These are phyloP conservation scores for Aspergillus flavus DNA, from an alignment of 2,329 filamentous ascomycete species.

Conservation along the genomic window DNA sequence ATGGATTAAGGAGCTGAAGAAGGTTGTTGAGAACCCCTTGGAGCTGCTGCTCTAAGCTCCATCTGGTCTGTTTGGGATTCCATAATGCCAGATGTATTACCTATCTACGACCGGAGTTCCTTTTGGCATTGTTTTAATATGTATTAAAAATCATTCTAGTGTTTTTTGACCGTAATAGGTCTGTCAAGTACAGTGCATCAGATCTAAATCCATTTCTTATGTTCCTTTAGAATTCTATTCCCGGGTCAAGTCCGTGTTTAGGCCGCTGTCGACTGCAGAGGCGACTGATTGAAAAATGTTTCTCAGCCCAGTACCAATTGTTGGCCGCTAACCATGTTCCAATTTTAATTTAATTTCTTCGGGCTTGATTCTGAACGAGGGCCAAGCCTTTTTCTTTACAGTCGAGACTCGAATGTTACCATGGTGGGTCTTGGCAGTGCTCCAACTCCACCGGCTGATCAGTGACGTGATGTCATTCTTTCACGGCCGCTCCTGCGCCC, in stretches of 20 bases:
- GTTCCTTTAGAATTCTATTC: constrained; percentile 3
- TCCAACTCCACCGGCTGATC: constrained; percentile 23
- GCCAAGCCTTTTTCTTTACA: not conserved
- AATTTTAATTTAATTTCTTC: not conserved
- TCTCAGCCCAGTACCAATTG: too few relatives aligned
- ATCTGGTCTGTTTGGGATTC: constrained; percentile 9
- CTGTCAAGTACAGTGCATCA: constrained; percentile 34
- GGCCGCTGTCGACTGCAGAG: not conserved
- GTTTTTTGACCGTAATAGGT: constrained; percentile 28
- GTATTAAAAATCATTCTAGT: constrained; percentile 38
- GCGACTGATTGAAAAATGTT: not conserved
- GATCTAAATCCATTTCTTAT: constrained; percentile 31
- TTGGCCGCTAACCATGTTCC: not conserved
- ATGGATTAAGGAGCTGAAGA: constrained; percentile 97
- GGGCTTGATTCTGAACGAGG: not conserved
- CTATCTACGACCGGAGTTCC: constrained; percentile 22
- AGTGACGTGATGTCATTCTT: constrained; percentile 39
- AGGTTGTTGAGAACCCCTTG: constrained; percentile 94
- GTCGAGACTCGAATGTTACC: not conserved
- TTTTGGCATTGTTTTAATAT: constrained; percentile 33
- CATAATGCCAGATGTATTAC: constrained; percentile 18
- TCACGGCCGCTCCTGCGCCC: constrained; percentile 16
- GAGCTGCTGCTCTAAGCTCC: constrained; percentile 79
- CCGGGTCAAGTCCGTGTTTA: not conserved
- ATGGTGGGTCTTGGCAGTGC: constrained; percentile 16